Percentiles rank a stretch among this genome's conserved stretches.
phyloP scores from a whole-genome alignment of 805 yeast species.

The Tetrapisispora pingtungensis region DNA sequence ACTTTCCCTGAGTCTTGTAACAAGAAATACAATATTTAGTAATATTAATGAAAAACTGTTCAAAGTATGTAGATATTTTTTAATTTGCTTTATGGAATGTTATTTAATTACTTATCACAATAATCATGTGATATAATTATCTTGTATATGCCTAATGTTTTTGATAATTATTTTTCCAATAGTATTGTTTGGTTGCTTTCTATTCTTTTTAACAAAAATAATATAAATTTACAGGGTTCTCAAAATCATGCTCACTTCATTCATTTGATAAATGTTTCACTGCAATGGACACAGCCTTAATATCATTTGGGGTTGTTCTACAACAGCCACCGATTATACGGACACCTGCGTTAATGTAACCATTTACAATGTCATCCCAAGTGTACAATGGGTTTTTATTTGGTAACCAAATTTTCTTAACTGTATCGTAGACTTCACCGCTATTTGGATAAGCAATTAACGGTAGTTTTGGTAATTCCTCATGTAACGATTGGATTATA shows the following conservation, averaged over 20 bases:
- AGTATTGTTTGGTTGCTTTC: too few relatives aligned
- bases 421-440: conserved; percentile 54
- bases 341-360: conserved; percentile 35
- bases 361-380: conserved; percentile 33
- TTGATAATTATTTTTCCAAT: too few relatives aligned
- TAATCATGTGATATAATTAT: too few relatives aligned
- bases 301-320: conserved; percentile 48
- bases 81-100: too few relatives aligned
- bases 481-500: conserved; percentile 28
- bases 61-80: too few relatives aligned
- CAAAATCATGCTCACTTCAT: neutral
- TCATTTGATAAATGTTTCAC: conserved; percentile 1
- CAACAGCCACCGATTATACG: conserved; percentile 70
- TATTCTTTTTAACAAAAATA: too few relatives aligned
- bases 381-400: conserved; percentile 17
- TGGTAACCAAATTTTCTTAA: conserved; percentile 34
- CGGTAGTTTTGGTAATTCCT: conserved; percentile 25
- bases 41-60: too few relatives aligned
- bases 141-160: too few relatives aligned
- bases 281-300: conserved; percentile 14
- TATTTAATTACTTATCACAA: too few relatives aligned
- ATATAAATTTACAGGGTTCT: too few relatives aligned
- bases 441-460: conserved; percentile 64
- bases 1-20: too few relatives aligned
- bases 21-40: too few relatives aligned